Evolutionary conservation across 2,329 filamentous ascomycete genomes (phyloP).

Genomic region (Pleoardoris graminearum): DNA sequence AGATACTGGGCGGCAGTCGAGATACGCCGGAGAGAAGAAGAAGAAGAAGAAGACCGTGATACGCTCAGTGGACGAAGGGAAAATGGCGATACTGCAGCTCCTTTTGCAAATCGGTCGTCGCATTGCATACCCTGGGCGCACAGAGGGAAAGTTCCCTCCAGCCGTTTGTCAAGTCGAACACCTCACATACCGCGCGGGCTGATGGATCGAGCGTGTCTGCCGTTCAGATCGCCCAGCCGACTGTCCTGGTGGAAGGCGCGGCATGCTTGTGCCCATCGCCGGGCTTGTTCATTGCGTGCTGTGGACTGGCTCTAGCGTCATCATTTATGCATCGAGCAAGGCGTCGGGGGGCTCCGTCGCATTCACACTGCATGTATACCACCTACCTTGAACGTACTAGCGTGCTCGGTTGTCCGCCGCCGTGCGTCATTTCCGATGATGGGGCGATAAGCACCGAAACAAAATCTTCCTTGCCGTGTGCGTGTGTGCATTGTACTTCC

Average conservation of each 20-base stretch:
- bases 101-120: too few relatives aligned
- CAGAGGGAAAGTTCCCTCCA: too few relatives aligned
- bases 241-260: too few relatives aligned
- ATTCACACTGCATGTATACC: neutral
- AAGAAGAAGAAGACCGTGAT: neutral
- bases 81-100: too few relatives aligned
- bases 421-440: constrained; percentile 4
- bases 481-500: neutral
- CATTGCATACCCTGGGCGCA: neutral
- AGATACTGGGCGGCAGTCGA: neutral
- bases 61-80: neutral
- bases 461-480: neutral
- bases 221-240: too few relatives aligned
- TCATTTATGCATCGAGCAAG: constrained; percentile 1
- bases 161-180: too few relatives aligned
- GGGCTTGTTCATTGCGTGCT: too few relatives aligned
- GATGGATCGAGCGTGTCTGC: too few relatives aligned
- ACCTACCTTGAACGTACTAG: neutral
- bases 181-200: too few relatives aligned
- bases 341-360: neutral
- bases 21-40: neutral
- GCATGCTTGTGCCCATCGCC: too few relatives aligned
- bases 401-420: neutral
- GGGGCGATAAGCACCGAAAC: neutral
- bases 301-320: too few relatives aligned